Evolutionary conservation across 805 yeast genomes (phyloP).

Genomic region (Pichia scutulata): DNA sequence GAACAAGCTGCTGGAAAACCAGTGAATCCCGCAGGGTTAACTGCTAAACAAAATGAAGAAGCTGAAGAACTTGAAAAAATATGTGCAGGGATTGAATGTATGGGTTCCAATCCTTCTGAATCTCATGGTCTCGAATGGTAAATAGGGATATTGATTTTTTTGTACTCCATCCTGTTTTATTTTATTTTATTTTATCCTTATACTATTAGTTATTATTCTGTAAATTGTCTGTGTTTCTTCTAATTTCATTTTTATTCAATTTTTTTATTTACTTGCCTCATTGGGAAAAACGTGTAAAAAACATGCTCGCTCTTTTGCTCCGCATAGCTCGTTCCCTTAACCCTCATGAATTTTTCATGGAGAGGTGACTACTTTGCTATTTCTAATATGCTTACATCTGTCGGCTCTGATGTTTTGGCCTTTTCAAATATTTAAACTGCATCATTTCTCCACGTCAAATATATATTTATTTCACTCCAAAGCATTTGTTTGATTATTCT

Average conservation of each 20-base stretch:
- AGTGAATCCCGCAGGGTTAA: slow-evolving; percentile 46
- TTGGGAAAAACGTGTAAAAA: background rate
- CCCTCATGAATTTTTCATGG: background rate
- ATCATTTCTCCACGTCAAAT: background rate
- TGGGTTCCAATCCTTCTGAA: slow-evolving; percentile 34
- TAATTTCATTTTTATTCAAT: background rate
- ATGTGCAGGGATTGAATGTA: slow-evolving; percentile 45
- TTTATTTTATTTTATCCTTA: background rate
- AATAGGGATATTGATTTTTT: background rate
- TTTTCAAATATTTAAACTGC: background rate
- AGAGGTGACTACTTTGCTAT: background rate
- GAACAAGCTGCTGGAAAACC: slow-evolving; percentile 40
- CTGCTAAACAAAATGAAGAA: slow-evolving; percentile 33
- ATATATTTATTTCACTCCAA: background rate
- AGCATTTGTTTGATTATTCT: background rate
- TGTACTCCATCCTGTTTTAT: background rate
- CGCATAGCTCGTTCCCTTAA: background rate
- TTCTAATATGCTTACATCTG: background rate
- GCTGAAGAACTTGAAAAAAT: slow-evolving; percentile 43
- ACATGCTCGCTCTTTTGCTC: background rate
- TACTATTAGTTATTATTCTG: background rate
- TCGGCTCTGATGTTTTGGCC: background rate
- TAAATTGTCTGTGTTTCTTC: background rate
- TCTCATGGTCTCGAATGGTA: slow-evolving; percentile 23
- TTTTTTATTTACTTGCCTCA: background rate